phyloP scores from a whole-genome alignment of 257 asterid genomes.

The Ocimum tenuiflorum region DNA sequence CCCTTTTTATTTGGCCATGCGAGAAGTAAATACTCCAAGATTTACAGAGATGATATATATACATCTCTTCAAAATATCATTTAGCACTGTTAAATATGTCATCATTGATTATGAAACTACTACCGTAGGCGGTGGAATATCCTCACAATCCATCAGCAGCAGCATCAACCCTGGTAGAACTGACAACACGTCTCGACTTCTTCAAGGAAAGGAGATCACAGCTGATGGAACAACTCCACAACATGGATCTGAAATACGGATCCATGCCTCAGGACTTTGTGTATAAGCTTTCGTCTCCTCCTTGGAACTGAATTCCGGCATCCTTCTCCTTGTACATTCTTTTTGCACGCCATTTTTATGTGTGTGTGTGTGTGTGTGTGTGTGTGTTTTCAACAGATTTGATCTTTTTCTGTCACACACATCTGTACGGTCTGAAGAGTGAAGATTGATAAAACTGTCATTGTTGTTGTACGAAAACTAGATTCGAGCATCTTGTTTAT shows the following conservation, averaged over 20 bases:
- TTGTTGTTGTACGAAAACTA: neutral
- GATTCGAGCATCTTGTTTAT: neutral
- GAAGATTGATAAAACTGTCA: neutral
- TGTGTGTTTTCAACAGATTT: neutral
- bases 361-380: slow-evolving; percentile 9
- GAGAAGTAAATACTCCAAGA: neutral
- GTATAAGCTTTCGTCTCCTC: slow-evolving; percentile 72
- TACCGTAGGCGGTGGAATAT: slow-evolving; percentile 46
- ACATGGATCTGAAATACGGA: slow-evolving; percentile 62
- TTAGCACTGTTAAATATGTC: too few species aligned
- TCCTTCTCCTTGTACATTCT: slow-evolving; percentile 34
- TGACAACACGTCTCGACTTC: slow-evolving; percentile 84
- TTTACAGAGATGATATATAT: neutral
- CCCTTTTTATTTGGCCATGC: neutral
- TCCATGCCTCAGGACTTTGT: slow-evolving; percentile 54
- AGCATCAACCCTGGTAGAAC: slow-evolving; percentile 72
- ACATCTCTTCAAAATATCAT: too few species aligned
- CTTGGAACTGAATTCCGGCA: slow-evolving; percentile 51
- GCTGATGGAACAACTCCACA: slow-evolving; percentile 93
- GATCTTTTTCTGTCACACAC: neutral
- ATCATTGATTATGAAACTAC: neutral
- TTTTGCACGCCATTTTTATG: slow-evolving; percentile 19
- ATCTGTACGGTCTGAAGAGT: too few species aligned
- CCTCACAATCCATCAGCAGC: slow-evolving; percentile 52
- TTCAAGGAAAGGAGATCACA: slow-evolving; percentile 97